phyloP scores from a whole-genome alignment of 805 yeast species.

The Barnettozyma siamensis region DNA sequence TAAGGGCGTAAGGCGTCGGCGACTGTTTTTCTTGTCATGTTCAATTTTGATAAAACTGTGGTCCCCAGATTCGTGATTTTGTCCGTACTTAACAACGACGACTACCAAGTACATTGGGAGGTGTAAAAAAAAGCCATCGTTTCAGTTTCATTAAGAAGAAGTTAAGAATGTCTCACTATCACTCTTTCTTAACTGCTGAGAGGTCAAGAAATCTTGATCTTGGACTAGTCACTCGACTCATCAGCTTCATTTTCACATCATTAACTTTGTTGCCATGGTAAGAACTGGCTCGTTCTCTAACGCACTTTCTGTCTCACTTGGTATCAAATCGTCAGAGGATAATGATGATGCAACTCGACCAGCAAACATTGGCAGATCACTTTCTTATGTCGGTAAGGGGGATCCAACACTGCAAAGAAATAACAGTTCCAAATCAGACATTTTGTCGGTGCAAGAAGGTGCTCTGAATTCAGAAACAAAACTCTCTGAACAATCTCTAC shows the following conservation, averaged over 20 bases:
- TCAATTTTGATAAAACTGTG: neutral
- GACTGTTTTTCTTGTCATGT: too few species aligned
- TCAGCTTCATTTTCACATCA: too few species aligned
- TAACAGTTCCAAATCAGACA: neutral
- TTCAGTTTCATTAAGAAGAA: too few species aligned
- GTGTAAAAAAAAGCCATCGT: too few species aligned
- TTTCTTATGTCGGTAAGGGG: neutral
- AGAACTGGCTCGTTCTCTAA: neutral
- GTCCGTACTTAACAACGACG: neutral
- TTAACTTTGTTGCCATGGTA: neutral
- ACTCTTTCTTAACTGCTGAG: too few species aligned
- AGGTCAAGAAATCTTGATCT: too few species aligned
- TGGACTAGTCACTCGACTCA: too few species aligned
- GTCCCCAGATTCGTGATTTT: neutral
- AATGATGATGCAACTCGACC: neutral
- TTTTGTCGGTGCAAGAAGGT: neutral
- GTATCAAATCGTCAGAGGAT: neutral
- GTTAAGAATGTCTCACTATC: too few species aligned
- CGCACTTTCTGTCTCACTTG: neutral
- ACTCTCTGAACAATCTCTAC: constrained; percentile 43
- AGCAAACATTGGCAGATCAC: neutral
- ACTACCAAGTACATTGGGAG: neutral
- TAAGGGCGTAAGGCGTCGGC: too few species aligned
- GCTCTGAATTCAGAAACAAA: neutral
- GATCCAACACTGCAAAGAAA: neutral